Evolutionary conservation across 2,329 filamentous ascomycete species (phyloP), one percentile per base, ranked within the genome.

Genomic region (Alternaria sp.): DNA sequence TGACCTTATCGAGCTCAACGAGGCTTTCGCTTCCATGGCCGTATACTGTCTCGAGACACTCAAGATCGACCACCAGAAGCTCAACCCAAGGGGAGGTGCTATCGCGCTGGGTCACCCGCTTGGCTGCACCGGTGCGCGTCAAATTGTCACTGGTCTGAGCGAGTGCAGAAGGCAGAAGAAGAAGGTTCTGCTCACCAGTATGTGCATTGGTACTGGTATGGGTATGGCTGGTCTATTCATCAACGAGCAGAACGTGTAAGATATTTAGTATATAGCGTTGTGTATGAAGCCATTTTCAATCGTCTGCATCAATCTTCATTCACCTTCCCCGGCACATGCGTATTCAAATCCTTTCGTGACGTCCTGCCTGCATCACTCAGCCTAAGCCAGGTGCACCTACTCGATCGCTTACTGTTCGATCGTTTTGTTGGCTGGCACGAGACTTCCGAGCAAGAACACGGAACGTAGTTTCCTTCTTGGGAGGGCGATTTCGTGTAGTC

Each of bases 21-120:
- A 99, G 86, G 96, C 96, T 1, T 99, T 99, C 76, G 95, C 94
- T 21, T 96, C 92, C 56, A 98, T 98, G 96, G 94, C 93, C 1
- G 94, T 97, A 28, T 98, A 97, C 87, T 97, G 93, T 83, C 83
- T 91, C 5, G 80, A 85, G 62, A 82, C 78, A 69, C 86, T 96
- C 54, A 88, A 88, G 69, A 83, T 95, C 54, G 89, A 92, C 77
- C 87, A 86, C 81, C 81, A 86, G 74, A 95, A 93, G 88, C 87
- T 96, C 86, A 96, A 96, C 83, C 87, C 90, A 25, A 86, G 91
- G 64, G 92, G 92, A 71, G 92, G 92, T 67, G 92, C 92, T 69
- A 95, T 96, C 76, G 92, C 92, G 4, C 85, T 96, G 0, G 92
- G 92, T 56, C 92, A 96, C 80, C 92, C 92, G 5, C 85, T 95